Evolutionary conservation across 768 basidiomycete genomes (phyloP).

Genomic region (Suillus sp.): DNA sequence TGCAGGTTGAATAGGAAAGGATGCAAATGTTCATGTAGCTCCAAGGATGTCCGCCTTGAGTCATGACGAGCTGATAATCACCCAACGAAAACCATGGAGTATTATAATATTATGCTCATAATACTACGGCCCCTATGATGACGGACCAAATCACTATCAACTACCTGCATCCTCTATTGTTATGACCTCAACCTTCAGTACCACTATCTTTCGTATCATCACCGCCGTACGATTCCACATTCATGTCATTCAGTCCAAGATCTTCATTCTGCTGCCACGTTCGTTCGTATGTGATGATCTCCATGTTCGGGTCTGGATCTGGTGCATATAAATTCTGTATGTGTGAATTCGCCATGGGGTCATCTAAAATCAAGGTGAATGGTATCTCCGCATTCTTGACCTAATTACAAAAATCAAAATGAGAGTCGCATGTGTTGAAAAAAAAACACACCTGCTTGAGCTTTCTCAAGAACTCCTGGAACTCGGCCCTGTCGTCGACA

Average conservation of each 20-base stretch:
- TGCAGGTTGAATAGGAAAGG: not conserved
- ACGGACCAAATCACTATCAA: not conserved
- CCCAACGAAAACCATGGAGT: not conserved
- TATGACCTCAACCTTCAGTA: slow-evolving; percentile 6
- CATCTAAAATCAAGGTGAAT: slow-evolving; percentile 93
- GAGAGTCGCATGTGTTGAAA: not conserved
- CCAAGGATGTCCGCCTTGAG: not conserved
- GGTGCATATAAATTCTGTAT: slow-evolving; percentile 97
- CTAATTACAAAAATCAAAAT: slow-evolving; percentile 37
- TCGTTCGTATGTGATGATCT: slow-evolving; percentile 78
- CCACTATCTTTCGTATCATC: slow-evolving; percentile 15
- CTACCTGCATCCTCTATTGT: not conserved
- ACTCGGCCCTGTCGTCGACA: slow-evolving; percentile 53
- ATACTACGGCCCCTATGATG: not conserved
- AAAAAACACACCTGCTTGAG: slow-evolving; percentile 64
- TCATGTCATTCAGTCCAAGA: slow-evolving; percentile 88
- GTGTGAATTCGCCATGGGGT: slow-evolving; percentile 94
- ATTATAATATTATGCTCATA: not conserved
- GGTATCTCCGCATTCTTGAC: slow-evolving; percentile 76
- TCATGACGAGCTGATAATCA: not conserved
- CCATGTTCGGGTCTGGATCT: slow-evolving; percentile 95
- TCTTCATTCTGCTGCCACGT: slow-evolving; percentile 93
- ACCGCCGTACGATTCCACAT: slow-evolving; percentile 54
- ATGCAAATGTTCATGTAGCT: not conserved
- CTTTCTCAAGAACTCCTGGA: slow-evolving; percentile 72